phyloP scores from a whole-genome alignment of 805 yeast genomes.

The Zygoascus bituminiphila region DNA sequence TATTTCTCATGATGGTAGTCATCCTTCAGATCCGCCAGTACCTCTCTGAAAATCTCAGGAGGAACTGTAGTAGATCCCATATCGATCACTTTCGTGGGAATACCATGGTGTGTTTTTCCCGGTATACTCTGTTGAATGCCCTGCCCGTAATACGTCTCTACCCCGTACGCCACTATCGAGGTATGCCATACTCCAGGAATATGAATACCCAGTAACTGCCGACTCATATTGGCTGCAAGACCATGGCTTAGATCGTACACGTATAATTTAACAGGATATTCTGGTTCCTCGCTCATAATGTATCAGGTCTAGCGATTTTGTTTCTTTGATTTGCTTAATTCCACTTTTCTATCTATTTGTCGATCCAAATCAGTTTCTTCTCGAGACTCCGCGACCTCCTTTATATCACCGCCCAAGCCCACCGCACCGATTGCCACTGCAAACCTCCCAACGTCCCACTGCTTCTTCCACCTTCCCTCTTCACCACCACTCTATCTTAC shows the following conservation, averaged over 20 bases:
- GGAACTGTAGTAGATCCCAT: constrained; percentile 47
- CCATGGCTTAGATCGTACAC: constrained; percentile 61
- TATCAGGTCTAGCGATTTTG: too few species aligned
- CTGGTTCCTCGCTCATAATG: constrained; percentile 9
- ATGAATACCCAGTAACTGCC: constrained; percentile 41
- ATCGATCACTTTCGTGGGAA: constrained; percentile 44
- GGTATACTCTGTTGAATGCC: constrained; percentile 45
- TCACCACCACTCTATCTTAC: background rate
- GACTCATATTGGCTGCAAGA: constrained; percentile 44
- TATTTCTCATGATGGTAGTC: constrained; percentile 42
- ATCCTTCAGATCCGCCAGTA: constrained; percentile 40
- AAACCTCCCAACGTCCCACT: background rate
- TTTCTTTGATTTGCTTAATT: background rate
- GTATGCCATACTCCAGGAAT: constrained; percentile 65
- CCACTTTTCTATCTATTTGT: background rate
- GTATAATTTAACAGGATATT: constrained; percentile 41
- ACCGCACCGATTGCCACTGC: background rate
- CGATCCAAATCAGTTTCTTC: too few species aligned
- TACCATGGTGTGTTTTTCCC: constrained; percentile 52
- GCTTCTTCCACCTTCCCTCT: background rate
- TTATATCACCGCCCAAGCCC: too few species aligned
- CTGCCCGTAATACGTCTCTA: constrained; percentile 51
- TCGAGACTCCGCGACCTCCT: too few species aligned
- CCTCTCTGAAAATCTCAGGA: constrained; percentile 46
- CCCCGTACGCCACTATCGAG: constrained; percentile 41